Evolutionary conservation across 148 eudicot species (phyloP).

Genomic region (Camellia sinensis): DNA sequence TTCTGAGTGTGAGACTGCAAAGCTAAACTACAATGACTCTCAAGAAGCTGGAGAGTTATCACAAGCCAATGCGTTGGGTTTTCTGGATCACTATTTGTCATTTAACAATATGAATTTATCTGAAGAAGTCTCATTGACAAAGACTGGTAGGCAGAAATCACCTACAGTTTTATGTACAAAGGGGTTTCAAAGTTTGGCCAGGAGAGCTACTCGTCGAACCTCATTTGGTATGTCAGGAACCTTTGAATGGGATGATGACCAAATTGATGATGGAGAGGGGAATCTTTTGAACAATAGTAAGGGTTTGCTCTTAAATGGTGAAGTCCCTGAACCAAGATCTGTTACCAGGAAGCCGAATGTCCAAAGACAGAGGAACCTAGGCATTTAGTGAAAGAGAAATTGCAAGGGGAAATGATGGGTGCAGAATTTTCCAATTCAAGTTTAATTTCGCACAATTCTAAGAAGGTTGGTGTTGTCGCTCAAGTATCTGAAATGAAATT

Average conservation of each 20-base stretch:
- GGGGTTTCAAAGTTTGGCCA: conserved; percentile 46
- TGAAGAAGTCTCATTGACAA: conserved; percentile 23
- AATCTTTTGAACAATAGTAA: conserved; percentile 15
- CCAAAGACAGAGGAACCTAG: conserved; percentile 21
- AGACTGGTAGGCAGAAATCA: conserved; percentile 31
- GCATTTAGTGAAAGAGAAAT: conserved; percentile 15
- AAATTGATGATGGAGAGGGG: conserved; percentile 16
- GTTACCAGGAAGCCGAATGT: conserved; percentile 16
- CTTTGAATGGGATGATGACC: conserved; percentile 57
- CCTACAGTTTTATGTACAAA: conserved; percentile 40
- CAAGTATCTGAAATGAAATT: conserved; percentile 23
- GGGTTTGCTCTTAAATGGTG: conserved; percentile 13
- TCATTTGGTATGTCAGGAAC: conserved; percentile 15
- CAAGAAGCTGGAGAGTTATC: conserved; percentile 53
- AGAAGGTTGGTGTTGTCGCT: conserved; percentile 14
- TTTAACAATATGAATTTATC: conserved; percentile 27
- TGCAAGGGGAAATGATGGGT: conserved; percentile 8
- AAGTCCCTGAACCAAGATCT: conserved; percentile 19
- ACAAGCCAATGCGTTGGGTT: conserved; percentile 40
- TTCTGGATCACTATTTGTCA: conserved; percentile 60
- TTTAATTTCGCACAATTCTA: conserved; percentile 2
- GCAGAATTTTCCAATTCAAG: conserved; percentile 13
- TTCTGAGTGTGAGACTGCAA: conserved; percentile 17
- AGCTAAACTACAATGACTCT: conserved; percentile 36
- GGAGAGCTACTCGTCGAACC: conserved; percentile 31